Percentiles rank a stretch among this genome's conserved stretches.
Evolutionary conservation across 116 monocot genomes (phyloP).

Genomic region (Dioscorea cayenensis): DNA sequence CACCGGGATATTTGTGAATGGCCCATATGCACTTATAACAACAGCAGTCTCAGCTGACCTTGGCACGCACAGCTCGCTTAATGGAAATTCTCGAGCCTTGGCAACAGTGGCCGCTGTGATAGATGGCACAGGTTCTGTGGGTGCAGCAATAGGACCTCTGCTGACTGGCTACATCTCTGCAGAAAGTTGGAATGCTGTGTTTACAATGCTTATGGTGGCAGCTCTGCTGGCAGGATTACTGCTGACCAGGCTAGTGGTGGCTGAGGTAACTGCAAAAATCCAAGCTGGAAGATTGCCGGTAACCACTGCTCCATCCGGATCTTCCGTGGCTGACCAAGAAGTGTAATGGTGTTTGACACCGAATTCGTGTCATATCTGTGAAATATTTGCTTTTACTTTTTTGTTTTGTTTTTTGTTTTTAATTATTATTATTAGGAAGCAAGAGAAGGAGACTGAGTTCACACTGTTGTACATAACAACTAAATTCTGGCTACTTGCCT

Average conservation of each 20-base stretch:
- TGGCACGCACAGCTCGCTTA: slow-evolving; percentile 61
- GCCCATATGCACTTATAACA: slow-evolving; percentile 77
- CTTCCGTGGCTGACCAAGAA: too few relatives aligned
- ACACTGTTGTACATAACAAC: too few relatives aligned
- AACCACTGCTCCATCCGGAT: too few relatives aligned
- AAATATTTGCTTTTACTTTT: too few relatives aligned
- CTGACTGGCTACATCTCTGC: slow-evolving; percentile 68
- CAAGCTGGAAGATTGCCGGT: too few relatives aligned
- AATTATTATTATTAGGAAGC: too few relatives aligned
- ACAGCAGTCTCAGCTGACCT: slow-evolving; percentile 80
- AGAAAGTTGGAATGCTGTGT: slow-evolving; percentile 59
- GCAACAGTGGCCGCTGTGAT: slow-evolving; percentile 80
- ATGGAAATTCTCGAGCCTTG: slow-evolving; percentile 63
- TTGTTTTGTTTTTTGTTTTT: too few relatives aligned
- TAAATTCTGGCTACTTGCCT: too few relatives aligned
- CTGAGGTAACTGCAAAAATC: slow-evolving; percentile 41
- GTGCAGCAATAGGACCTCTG: slow-evolving; percentile 65
- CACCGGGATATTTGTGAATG: slow-evolving; percentile 65
- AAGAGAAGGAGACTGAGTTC: too few relatives aligned
- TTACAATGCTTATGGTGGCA: slow-evolving; percentile 64
- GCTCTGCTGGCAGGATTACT: slow-evolving; percentile 59
- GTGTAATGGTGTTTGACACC: too few relatives aligned
- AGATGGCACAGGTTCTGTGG: slow-evolving; percentile 75
- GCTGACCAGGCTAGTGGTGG: slow-evolving; percentile 58
- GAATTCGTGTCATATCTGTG: too few relatives aligned